These are phyloP conservation scores for Cardiosporidium cionae DNA, from an alignment of 169 alveolate species.

Conservation along the genomic window DNA sequence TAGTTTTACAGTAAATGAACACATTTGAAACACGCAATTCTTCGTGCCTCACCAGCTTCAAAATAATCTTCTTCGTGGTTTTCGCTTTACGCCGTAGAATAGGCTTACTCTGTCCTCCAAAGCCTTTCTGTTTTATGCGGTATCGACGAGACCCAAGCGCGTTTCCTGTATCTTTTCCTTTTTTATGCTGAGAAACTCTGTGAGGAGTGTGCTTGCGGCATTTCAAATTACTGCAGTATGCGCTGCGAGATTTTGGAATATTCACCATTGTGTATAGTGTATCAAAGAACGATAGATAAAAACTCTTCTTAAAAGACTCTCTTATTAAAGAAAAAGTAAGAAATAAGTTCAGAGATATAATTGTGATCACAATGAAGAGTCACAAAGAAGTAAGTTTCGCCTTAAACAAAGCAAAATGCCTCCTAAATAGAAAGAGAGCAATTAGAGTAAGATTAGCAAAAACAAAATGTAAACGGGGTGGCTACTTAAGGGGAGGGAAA, in stretches of 20 bases:
- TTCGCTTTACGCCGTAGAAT: constrained; percentile 96
- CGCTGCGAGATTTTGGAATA: constrained; percentile 42
- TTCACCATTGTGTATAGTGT: constrained; percentile 49
- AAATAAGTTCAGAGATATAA: no score
- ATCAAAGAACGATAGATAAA: no score
- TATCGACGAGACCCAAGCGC: constrained; percentile 98
- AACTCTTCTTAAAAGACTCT: no score
- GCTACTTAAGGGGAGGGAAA: no score
- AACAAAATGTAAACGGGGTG: no score
- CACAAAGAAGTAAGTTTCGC: no score
- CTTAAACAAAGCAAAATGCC: no score
- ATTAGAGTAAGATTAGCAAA: no score
- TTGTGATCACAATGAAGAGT: no score
- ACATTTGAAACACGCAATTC: background rate
- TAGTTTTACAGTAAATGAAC: background rate
- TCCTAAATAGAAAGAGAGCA: no score
- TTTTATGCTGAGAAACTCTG: constrained; percentile 91
- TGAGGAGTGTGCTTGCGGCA: constrained; percentile 49
- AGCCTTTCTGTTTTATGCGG: constrained; percentile 97
- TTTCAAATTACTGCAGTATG: constrained; percentile 31
- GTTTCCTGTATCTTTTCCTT: constrained; percentile 86
- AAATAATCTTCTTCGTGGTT: constrained; percentile 96
- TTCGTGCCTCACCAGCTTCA: constrained; percentile 65
- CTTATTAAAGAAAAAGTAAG: no score
- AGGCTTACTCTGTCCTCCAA: constrained; percentile 99